These are phyloP conservation scores for Candida maltosa DNA, from an alignment of 805 yeast genomes.

Conservation along the genomic window DNA sequence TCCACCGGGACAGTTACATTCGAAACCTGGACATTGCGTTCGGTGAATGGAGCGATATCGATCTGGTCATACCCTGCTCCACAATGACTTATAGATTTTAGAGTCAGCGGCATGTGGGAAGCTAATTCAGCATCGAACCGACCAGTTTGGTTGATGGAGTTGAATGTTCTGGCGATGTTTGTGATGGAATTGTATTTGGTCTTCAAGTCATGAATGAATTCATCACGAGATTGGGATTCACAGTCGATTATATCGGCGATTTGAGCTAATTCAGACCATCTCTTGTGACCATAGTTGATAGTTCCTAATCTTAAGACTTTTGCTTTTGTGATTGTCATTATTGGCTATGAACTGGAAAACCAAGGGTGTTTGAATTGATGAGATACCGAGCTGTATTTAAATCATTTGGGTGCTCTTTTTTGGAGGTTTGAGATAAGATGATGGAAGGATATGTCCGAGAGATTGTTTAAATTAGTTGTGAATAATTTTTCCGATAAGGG, in stretches of 20 bases:
- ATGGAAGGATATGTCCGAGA: too few species aligned
- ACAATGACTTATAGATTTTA: slow-evolving; percentile 53
- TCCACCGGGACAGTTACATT: slow-evolving; percentile 66
- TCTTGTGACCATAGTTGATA: slow-evolving; percentile 55
- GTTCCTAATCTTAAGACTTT: slow-evolving; percentile 66
- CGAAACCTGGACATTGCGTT: slow-evolving; percentile 55
- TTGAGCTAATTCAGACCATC: slow-evolving; percentile 56
- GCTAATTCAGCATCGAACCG: slow-evolving; percentile 62
- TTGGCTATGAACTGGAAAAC: too few species aligned
- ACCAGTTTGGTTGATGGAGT: slow-evolving; percentile 52
- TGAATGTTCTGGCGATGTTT: slow-evolving; percentile 50
- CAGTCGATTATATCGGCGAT: slow-evolving; percentile 39
- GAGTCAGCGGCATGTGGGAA: slow-evolving; percentile 48
- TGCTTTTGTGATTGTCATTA: slow-evolving; percentile 31
- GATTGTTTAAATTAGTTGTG: too few species aligned
- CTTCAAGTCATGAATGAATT: slow-evolving; percentile 41
- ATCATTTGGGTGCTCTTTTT: too few species aligned
- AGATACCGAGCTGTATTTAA: too few species aligned
- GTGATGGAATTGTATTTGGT: slow-evolving; percentile 41
- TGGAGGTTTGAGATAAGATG: too few species aligned
- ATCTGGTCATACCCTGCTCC: slow-evolving; percentile 81
- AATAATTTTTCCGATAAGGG: too few species aligned
- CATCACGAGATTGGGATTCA: slow-evolving; percentile 30
- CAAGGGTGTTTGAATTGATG: too few species aligned
- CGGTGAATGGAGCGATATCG: slow-evolving; percentile 50